Base-by-base conservation (phyloP, 371 early-diverging fungal species). In the Dinochytrium kinnereticum region DNA sequence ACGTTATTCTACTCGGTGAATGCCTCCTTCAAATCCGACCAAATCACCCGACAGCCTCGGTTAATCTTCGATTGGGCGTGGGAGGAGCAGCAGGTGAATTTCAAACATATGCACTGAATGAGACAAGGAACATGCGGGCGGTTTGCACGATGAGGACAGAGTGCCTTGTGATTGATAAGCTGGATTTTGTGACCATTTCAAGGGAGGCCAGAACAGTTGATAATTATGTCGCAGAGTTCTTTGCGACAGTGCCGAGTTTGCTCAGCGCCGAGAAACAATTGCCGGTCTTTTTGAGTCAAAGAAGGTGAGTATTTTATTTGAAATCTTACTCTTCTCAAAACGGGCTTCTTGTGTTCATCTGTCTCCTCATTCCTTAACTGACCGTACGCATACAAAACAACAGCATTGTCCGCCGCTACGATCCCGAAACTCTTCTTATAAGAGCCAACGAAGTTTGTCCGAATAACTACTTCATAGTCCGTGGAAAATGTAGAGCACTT, bases 401-500 rank as follows among this genome's bases (percentile, higher is more conserved):
- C 38, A 74, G 76, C 64, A 64, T 76, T 21, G 73, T 76, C 10
- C 44, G 77, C 2, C 69, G 69, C 44, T 76, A 73, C 69, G 73
- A 72, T 1, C 37, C 73, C n/a, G 77, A 73, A 26, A 69, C 69
- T 24, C 66, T 76, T 1, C 53, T 76, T 19, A 51, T 76, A 24
- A 50, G 68, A 0, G 77, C 77, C 30, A 68, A 66, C 39, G 77
- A 76, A 53, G 19, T 34, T 15, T 64, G 73, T 37, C 69, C 77
- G n/a, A 76, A 76, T 70, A n/a, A 69, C 34, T 76, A 76, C 65
- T 76, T 76, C 36, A 69, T 76, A 44, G 53, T 76, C 28, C 34
- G 53, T 17, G 77, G 77, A 13, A 68, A 70, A 57, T 64, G 64
- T 24, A 49, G 77, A 0, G 77, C 77, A 17, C 50, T 76, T 30